phyloP scores from a whole-genome alignment of 2,329 filamentous ascomycete genomes.

The Amesomyces nigricolor region DNA sequence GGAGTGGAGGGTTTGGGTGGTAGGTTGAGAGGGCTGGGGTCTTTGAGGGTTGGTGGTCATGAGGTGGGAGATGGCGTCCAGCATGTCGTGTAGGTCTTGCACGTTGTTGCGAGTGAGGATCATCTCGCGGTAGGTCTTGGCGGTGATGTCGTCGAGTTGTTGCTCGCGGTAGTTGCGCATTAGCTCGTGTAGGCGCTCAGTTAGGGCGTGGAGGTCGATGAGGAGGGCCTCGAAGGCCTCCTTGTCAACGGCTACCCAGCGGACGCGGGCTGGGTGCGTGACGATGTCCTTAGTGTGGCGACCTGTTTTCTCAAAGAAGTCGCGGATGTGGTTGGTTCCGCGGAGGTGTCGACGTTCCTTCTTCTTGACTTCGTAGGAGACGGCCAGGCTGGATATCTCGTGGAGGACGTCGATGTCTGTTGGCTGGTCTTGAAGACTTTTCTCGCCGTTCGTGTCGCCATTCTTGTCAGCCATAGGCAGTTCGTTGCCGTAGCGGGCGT shows the following conservation, averaged over 20 bases:
- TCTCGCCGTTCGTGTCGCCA: neutral
- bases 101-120: constrained; percentile 25
- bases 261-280: constrained; percentile 24
- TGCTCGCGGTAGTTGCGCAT: constrained; percentile 21
- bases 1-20: constrained; percentile 20
- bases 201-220: constrained; percentile 23
- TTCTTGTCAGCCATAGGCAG: constrained; percentile 8
- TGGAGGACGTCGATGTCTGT: constrained; percentile 22
- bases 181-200: constrained; percentile 26
- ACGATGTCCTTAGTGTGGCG: constrained; percentile 25
- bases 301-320: constrained; percentile 20
- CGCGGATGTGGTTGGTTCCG: constrained; percentile 24
- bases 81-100: constrained; percentile 23
- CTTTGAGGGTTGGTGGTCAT: constrained; percentile 17
- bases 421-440: constrained; percentile 7
- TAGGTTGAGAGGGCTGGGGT: constrained; percentile 1
- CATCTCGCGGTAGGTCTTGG: constrained; percentile 27
- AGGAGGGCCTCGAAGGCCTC: constrained; percentile 24
- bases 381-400: constrained; percentile 22
- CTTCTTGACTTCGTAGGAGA: constrained; percentile 25
- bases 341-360: constrained; percentile 13
- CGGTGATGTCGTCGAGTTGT: constrained; percentile 25
- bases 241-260: constrained; percentile 24
- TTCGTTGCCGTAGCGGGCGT: constrained; percentile 26
- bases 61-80: constrained; percentile 20